A percentile compares a stretch with the other conserved stretches of the same genome.
Conservation (phyloP, 805 yeast species). For the Saccharomyces mikatae region DNA sequence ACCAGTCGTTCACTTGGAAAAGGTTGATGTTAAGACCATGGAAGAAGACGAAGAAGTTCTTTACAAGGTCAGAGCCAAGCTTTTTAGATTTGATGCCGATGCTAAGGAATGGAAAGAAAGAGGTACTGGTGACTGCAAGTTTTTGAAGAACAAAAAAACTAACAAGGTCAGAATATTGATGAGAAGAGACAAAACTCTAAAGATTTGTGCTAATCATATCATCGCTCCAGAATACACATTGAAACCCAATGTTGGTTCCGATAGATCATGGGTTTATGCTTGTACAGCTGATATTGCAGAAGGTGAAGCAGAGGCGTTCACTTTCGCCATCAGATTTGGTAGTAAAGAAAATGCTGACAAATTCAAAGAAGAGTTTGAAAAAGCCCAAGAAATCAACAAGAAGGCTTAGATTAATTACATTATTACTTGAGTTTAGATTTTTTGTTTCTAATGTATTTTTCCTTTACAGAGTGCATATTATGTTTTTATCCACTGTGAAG, state of each 20-base stretch:
- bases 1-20: slow-evolving; percentile 89
- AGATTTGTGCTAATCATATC: slow-evolving; percentile 95
- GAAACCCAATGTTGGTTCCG: slow-evolving; percentile 91
- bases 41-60: slow-evolving; percentile 83
- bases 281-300: slow-evolving; percentile 93
- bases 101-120: slow-evolving; percentile 97
- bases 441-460: neutral
- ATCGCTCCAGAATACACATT: slow-evolving; percentile 73
- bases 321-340: slow-evolving; percentile 93
- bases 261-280: slow-evolving; percentile 95
- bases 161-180: slow-evolving; percentile 83
- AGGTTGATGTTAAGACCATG: slow-evolving; percentile 92
- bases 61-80: slow-evolving; percentile 86
- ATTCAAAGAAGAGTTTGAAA: slow-evolving; percentile 86
- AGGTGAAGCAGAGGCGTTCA: slow-evolving; percentile 92
- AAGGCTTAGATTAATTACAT: slow-evolving; percentile 11
- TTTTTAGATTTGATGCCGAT: slow-evolving; percentile 82
- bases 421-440: neutral
- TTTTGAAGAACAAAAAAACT: slow-evolving; percentile 78
- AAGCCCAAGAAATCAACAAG: slow-evolving; percentile 68
- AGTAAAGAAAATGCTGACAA: slow-evolving; percentile 88
- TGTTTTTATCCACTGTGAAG: neutral
- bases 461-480: neutral
- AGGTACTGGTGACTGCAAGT: slow-evolving; percentile 97
- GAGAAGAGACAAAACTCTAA: slow-evolving; percentile 98